Percentiles rank a stretch among this genome's conserved stretches.
These are phyloP conservation scores for Thalassiosira livingstoniorum DNA, from an alignment of 352 stramenopile genomes.

Conservation along the genomic window DNA sequence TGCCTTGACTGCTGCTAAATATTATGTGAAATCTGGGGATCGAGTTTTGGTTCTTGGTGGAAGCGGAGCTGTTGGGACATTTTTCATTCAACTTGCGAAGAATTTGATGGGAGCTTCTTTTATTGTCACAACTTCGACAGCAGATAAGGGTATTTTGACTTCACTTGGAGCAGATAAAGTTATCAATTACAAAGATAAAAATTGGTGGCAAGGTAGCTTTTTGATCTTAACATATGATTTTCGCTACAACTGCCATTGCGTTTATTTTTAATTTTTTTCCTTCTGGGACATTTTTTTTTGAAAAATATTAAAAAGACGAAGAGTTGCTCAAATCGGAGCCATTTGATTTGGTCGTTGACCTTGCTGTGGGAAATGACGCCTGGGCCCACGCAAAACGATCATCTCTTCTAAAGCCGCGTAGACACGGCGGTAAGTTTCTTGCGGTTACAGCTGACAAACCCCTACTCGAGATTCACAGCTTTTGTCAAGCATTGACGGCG, in stretches of 20 bases:
- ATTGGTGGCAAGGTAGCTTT: no score
- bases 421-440: constrained; percentile 28
- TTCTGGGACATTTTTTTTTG: no score
- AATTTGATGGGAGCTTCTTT: constrained; percentile 29
- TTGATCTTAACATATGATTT: no score
- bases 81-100: constrained; percentile 66
- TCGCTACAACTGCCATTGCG: no score
- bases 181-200: constrained; percentile 65
- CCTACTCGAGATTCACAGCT: constrained; percentile 35
- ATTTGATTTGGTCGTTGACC: constrained; percentile 68
- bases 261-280: no score
- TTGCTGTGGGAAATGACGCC: constrained; percentile 49
- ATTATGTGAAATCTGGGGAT: constrained; percentile 51
- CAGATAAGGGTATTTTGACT: constrained; percentile 44
- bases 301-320: no score
- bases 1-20: constrained; percentile 50
- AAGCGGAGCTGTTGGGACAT: constrained; percentile 65
- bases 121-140: constrained; percentile 61
- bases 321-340: constrained; percentile 22
- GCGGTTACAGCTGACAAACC: constrained; percentile 39
- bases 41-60: constrained; percentile 70
- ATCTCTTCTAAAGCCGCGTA: constrained; percentile 19
- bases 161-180: constrained; percentile 59
- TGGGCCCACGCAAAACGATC: constrained; percentile 40
- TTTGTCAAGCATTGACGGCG: constrained; percentile 21